phyloP scores from a whole-genome alignment of 1,139 yeast species.

The Pichia sp. region DNA sequence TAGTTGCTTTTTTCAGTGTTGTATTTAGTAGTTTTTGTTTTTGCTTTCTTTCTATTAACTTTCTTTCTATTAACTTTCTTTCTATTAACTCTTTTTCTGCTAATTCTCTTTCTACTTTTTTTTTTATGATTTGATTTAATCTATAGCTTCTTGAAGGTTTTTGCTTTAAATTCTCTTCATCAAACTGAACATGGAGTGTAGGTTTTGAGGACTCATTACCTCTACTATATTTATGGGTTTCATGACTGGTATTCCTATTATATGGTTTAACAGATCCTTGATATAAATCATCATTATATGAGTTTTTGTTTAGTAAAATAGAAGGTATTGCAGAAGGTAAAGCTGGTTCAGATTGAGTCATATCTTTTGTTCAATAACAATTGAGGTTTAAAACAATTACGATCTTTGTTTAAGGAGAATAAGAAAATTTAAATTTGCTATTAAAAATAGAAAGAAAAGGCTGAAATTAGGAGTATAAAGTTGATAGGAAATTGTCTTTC shows the following conservation, averaged over 20 bases:
- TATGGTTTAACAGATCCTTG: background rate
- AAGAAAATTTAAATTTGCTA: too few species aligned
- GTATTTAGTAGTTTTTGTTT: too few species aligned
- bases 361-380: too few species aligned
- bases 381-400: too few species aligned
- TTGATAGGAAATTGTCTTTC: too few species aligned
- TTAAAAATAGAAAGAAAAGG: too few species aligned
- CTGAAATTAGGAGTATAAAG: too few species aligned
- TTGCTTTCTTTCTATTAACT: too few species aligned
- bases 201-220: background rate
- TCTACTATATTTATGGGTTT: background rate
- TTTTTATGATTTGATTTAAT: background rate
- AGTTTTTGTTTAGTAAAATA: background rate
- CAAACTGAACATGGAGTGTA: background rate
- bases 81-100: background rate
- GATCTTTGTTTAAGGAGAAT: too few species aligned
- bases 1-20: too few species aligned
- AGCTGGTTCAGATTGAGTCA: too few species aligned
- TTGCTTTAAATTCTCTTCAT: background rate
- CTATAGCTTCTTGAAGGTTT: background rate
- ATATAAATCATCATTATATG: background rate
- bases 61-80: too few species aligned
- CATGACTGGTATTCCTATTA: background rate
- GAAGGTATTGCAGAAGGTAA: background rate
- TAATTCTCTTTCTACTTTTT: background rate